Evolutionary conservation across 1,284 basidiomycete genomes (phyloP).

Genomic region (Cutaneotrichosporon dermatis): DNA sequence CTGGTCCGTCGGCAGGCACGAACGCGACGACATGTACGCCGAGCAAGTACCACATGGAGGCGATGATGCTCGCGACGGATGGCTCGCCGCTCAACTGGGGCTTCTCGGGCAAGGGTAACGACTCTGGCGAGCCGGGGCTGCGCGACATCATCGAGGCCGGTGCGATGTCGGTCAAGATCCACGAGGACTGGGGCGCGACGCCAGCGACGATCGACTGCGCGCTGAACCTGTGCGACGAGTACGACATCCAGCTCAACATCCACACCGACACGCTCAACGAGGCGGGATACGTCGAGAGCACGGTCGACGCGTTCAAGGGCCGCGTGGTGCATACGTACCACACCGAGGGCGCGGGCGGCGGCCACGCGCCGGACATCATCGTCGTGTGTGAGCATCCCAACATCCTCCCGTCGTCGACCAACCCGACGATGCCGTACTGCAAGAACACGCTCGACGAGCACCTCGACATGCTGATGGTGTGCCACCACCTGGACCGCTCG

Average conservation of each 20-base stretch:
- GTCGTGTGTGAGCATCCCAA: conserved; percentile 85
- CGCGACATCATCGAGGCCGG: conserved; percentile 84
- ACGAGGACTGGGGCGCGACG: conserved; percentile 97
- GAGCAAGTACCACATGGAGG: conserved; percentile 75
- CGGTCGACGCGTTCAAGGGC: conserved; percentile 82
- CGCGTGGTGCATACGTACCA: conserved; percentile 98
- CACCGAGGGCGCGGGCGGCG: conserved; percentile 89
- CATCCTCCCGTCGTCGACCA: conserved; percentile 95
- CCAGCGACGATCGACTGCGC: conserved; percentile 76
- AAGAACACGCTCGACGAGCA: conserved; percentile 95
- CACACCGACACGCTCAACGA: conserved; percentile 97
- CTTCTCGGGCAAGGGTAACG: conserved; percentile 92
- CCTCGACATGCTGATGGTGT: conserved; percentile 93
- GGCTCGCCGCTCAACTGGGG: conserved; percentile 85
- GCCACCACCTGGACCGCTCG: conserved; percentile 82
- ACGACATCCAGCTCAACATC: conserved; percentile 95
- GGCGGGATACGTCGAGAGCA: conserved; percentile 67
- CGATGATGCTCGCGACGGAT: conserved; percentile 87
- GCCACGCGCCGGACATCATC: conserved; percentile 97
- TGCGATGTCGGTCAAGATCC: conserved; percentile 86
- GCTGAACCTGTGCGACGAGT: conserved; percentile 79
- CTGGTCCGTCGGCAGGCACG: conserved; percentile 84
- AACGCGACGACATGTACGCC: conserved; percentile 95
- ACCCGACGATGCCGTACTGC: conserved; percentile 90
- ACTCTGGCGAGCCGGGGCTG: conserved; percentile 64